Conservation (phyloP, 179 eudicot species). For the Silene coronaria region DNA sequence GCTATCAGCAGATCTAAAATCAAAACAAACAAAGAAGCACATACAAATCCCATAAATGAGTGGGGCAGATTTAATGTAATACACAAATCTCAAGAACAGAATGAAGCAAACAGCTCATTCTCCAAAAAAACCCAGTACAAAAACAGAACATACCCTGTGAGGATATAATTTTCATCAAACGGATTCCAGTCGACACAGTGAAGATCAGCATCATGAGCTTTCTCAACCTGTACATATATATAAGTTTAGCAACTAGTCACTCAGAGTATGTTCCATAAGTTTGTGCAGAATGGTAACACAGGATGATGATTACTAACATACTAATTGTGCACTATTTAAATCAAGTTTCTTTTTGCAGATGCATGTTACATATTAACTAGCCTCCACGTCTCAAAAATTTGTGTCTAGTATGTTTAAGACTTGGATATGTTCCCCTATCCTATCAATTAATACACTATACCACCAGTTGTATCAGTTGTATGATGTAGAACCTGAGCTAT, state of each 20-base stretch:
- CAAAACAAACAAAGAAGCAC: not conserved
- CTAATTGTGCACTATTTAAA: not conserved
- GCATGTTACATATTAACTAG: too few species aligned
- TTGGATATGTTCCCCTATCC: too few species aligned
- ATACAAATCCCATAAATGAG: not conserved
- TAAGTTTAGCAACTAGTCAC: not conserved
- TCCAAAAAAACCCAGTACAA: not conserved
- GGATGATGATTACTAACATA: not conserved
- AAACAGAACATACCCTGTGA: constrained; percentile 70
- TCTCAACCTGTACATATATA: constrained; percentile 61
- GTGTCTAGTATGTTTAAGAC: too few species aligned
- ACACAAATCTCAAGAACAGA: constrained; percentile 1
- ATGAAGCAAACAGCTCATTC: not conserved
- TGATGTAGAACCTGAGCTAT: too few species aligned
- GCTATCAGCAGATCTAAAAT: constrained; percentile 81
- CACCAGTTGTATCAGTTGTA: too few species aligned
- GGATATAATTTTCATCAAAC: constrained; percentile 66
- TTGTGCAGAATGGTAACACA: not conserved
- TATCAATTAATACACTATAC: too few species aligned
- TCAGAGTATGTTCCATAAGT: not conserved
- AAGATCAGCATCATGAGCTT: constrained; percentile 92
- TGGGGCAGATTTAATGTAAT: not conserved
- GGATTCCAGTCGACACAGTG: constrained; percentile 99
- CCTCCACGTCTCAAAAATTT: too few species aligned
- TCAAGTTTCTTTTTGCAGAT: not conserved